phyloP scores from a whole-genome alignment of 306 rosid genomes.

The Sicyos baderoa region DNA sequence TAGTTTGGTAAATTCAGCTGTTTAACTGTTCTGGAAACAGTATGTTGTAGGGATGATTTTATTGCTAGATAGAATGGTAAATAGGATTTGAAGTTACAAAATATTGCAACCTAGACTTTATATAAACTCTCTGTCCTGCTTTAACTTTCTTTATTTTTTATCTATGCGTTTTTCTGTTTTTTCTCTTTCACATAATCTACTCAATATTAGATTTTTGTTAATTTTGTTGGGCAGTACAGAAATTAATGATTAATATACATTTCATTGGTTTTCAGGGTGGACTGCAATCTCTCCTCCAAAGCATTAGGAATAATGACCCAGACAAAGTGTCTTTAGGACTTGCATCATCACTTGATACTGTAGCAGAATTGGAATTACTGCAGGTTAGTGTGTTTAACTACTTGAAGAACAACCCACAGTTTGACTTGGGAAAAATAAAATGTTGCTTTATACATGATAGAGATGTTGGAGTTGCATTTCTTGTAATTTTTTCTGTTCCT shows the following conservation, averaged over 20 bases:
- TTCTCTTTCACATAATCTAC: not conserved
- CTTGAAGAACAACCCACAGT: not conserved
- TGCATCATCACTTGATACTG: conserved; percentile 65
- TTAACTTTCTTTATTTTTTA: not conserved
- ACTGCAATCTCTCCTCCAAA: conserved; percentile 59
- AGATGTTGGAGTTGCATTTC: conserved; percentile 4
- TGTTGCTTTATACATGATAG: not conserved
- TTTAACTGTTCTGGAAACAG: not conserved
- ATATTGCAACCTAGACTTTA: not conserved
- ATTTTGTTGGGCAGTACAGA: conserved; percentile 24
- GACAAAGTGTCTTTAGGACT: conserved; percentile 76
- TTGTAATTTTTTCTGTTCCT: not conserved
- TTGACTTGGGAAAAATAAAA: not conserved
- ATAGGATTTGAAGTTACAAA: not conserved
- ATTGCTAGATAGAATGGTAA: not conserved
- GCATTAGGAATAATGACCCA: conserved; percentile 65
- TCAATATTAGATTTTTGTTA: conserved; percentile 6
- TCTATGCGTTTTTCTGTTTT: not conserved
- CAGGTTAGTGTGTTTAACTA: conserved; percentile 42
- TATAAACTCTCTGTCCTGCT: not conserved
- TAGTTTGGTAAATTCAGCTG: not conserved
- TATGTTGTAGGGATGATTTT: too few relatives aligned
- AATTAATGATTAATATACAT: conserved; percentile 22
- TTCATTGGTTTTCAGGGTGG: conserved; percentile 53
- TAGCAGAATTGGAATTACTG: conserved; percentile 75